A percentile compares a stretch with the other conserved stretches of the same genome.
Conservation (phyloP, 495 filamentous ascomycete species). For the Neurospora sp. region DNA sequence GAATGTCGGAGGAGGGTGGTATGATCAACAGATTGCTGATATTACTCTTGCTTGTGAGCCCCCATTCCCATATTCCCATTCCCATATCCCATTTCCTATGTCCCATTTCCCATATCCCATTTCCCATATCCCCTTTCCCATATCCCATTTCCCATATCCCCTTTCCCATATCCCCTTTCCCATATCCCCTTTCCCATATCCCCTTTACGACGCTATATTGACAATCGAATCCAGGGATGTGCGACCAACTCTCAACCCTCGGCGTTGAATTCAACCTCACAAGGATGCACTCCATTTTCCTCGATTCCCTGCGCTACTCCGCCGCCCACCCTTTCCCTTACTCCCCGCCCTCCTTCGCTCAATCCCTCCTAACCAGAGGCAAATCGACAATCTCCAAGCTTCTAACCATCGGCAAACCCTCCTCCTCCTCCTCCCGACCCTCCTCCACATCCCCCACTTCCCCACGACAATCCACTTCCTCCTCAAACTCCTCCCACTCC, state of each 20-base stretch:
- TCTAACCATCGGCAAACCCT: not conserved
- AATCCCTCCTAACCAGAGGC: constrained; percentile 7
- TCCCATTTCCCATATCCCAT: not conserved
- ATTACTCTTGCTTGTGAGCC: constrained; percentile 22
- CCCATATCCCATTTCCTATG: not conserved
- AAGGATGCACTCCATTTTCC: constrained; percentile 16
- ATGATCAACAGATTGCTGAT: constrained; percentile 24
- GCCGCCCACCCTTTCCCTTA: constrained; percentile 24
- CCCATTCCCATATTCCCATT: not conserved
- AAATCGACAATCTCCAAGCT: constrained; percentile 6
- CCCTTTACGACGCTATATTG: not conserved
- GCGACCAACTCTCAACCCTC: constrained; percentile 24
- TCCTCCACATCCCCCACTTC: not conserved
- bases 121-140: not conserved
- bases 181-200: not conserved
- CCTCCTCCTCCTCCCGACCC: not conserved
- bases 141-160: not conserved
- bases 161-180: no score
- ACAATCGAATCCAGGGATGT: constrained; percentile 23
- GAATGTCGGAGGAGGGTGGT: constrained; percentile 48
- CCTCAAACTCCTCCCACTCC: not conserved
- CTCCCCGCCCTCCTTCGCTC: constrained; percentile 5
- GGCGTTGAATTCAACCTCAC: constrained; percentile 25
- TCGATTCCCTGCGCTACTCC: constrained; percentile 17
- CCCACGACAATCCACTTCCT: not conserved